Percentiles rank a stretch among this genome's conserved stretches.
These are phyloP conservation scores for Pichia insulana DNA, from an alignment of 805 yeast species.

Conservation along the genomic window DNA sequence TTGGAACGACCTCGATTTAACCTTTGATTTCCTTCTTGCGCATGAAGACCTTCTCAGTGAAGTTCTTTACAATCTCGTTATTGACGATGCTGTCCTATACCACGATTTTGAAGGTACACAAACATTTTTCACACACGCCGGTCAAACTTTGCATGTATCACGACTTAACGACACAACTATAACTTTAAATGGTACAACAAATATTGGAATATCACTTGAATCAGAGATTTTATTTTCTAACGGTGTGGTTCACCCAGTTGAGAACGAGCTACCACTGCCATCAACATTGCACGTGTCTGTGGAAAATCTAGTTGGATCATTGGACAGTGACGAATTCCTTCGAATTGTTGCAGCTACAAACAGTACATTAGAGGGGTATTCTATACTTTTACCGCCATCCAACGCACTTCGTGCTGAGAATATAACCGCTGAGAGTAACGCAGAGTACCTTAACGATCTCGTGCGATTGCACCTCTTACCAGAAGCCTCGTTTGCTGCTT, in stretches of 20 bases:
- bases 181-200: conserved; percentile 14
- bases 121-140: conserved; percentile 13
- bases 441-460: conserved; percentile 37
- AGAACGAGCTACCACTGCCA: conserved; percentile 47
- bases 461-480: conserved; percentile 65
- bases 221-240: conserved; percentile 68
- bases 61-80: too few relatives aligned
- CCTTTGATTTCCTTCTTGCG: conserved; percentile 46
- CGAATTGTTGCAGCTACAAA: conserved; percentile 26
- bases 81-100: conserved; percentile 48
- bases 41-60: conserved; percentile 27
- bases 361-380: conserved; percentile 31
- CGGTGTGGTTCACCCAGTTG: conserved; percentile 70
- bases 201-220: conserved; percentile 32
- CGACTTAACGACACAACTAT: conserved; percentile 1
- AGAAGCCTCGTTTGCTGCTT: conserved; percentile 36
- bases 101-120: conserved; percentile 41
- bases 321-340: conserved; percentile 43
- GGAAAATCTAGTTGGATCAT: conserved; percentile 46
- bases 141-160: conserved; percentile 3
- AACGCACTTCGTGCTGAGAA: conserved; percentile 46
- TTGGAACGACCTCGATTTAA: conserved; percentile 58
- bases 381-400: conserved; percentile 67
- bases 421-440: conserved; percentile 33
- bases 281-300: conserved; percentile 42